A percentile compares a stretch with the other conserved stretches of the same genome.
Evolutionary conservation across 495 filamentous ascomycete species (phyloP).

Genomic region (Tirmania nivea): DNA sequence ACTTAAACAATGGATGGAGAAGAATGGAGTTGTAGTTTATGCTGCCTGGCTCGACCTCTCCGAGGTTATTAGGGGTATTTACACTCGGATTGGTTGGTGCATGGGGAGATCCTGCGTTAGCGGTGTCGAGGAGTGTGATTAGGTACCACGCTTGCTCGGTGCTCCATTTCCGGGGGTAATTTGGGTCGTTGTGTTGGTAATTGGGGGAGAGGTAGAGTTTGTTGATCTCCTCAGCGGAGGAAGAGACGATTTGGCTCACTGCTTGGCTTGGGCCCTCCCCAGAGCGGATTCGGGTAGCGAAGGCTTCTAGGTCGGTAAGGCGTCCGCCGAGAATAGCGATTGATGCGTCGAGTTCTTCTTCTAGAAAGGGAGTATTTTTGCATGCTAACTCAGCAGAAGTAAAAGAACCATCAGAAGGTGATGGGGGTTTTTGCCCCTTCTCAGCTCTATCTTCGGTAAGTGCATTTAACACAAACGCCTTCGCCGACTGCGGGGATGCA

Average conservation of each 20-base stretch:
- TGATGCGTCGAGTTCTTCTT: conserved; percentile 48
- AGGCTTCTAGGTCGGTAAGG: conserved; percentile 79
- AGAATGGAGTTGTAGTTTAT: conserved; percentile 55
- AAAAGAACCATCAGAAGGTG: neutral
- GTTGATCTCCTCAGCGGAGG: conserved; percentile 68
- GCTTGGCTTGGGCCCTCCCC: conserved; percentile 71
- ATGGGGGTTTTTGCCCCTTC: neutral
- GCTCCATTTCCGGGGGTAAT: conserved; percentile 37
- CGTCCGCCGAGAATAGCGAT: conserved; percentile 70
- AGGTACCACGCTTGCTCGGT: conserved; percentile 77
- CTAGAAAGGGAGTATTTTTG: conserved; percentile 18
- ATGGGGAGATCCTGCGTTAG: conserved; percentile 31
- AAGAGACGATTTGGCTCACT: conserved; percentile 72
- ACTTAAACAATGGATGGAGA: conserved; percentile 47
- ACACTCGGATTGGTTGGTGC: neutral
- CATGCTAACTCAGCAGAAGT: neutral
- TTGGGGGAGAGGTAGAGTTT: conserved; percentile 70
- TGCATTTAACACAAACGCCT: conserved; percentile 41
- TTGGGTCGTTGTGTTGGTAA: conserved; percentile 9
- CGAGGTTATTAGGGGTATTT: neutral
- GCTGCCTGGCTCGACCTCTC: neutral
- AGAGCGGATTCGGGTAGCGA: conserved; percentile 71
- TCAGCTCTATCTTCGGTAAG: conserved; percentile 2
- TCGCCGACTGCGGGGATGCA: conserved; percentile 63
- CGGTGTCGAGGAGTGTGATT: conserved; percentile 45